Base-by-base conservation (phyloP, 2,329 filamentous ascomycete genomes). In the Penicillium sp. region DNA sequence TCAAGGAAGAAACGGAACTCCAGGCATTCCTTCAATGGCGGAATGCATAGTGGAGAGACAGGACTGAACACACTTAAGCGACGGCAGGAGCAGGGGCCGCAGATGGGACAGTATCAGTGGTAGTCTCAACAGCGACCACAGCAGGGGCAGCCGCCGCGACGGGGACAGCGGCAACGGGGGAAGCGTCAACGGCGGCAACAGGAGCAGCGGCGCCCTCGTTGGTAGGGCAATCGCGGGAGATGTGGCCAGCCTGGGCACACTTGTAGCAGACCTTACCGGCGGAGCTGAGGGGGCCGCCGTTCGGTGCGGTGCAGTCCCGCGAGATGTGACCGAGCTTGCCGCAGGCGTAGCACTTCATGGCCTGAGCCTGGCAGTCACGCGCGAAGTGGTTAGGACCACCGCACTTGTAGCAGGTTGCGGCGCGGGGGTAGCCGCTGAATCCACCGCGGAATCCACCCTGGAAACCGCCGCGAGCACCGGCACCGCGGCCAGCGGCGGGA, bases 261-360 rank as follows among this genome's bases (percentile, higher is more conserved):
- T 92, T 89, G 82, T 99, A 99, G 85, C 94, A 99, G 63, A 92
- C 96, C 86, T 97, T 99, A 72, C 93, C 93, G 61, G 90, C 91
- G 62, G 91, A 95, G 84, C 94, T 97, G 65, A 97, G 83, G 45
- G 93, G 92, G 24, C 94, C 94, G 55, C 94, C 94, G 76, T 97
- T 97, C 62, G 94, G 93, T 60, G 93, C 91, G 45, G 92, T 96
- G 83, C 94, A 99, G 78, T 99, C 94, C 69, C 87, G 84, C 56
- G 90, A 95, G 76, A 96, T 96, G 79, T 96, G 92, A 50, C 91
- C 91, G 66, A 96, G 86, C 81, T 96, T 96, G 74, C 92, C 92
- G 74, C 92, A 97, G 65, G 92, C 92, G 72, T 96, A 97, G 83
- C 92, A 97, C 81, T 97, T 97, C 91, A 96, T 96, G 61, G 92